These are phyloP conservation scores for Rubia yunnanensis DNA, from an alignment of 257 asterid genomes.

Conservation along the genomic window DNA sequence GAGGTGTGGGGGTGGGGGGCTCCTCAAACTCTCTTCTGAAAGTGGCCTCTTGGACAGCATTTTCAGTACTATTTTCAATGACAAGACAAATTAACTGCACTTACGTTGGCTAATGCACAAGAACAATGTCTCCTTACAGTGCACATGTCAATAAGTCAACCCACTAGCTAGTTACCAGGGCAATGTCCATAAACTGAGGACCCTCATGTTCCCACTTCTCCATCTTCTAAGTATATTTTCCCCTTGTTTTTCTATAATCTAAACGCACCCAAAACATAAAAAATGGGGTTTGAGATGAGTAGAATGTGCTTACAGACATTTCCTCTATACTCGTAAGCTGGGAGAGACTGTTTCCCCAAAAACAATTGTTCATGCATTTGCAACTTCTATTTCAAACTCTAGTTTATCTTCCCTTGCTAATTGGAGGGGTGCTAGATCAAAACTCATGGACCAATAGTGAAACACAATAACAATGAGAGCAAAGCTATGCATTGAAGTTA, in stretches of 20 bases:
- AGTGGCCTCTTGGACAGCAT: neutral
- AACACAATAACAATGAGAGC: neutral
- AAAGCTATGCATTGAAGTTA: neutral
- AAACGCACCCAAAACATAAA: too few relatives aligned
- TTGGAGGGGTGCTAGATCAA: neutral
- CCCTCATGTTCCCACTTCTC: constrained; percentile 11
- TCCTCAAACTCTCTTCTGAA: neutral
- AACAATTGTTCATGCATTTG: neutral
- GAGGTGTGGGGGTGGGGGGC: neutral
- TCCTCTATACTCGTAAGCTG: too few relatives aligned
- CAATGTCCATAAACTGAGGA: constrained; percentile 18
- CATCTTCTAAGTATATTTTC: neutral
- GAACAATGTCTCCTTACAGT: constrained; percentile 14
- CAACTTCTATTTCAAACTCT: constrained; percentile 1
- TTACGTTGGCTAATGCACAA: neutral
- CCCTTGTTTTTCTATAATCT: neutral
- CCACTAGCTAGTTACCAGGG: constrained; percentile 10
- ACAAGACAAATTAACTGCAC: constrained; percentile 9
- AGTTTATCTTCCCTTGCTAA: neutral
- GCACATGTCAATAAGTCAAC: constrained; percentile 12
- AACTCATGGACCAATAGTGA: neutral
- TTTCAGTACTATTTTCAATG: neutral
- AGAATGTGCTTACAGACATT: too few relatives aligned
- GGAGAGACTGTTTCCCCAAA: too few relatives aligned
- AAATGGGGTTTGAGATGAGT: too few relatives aligned